Base-by-base conservation (phyloP, 805 yeast genomes). In the Ogataea ramenticola region DNA sequence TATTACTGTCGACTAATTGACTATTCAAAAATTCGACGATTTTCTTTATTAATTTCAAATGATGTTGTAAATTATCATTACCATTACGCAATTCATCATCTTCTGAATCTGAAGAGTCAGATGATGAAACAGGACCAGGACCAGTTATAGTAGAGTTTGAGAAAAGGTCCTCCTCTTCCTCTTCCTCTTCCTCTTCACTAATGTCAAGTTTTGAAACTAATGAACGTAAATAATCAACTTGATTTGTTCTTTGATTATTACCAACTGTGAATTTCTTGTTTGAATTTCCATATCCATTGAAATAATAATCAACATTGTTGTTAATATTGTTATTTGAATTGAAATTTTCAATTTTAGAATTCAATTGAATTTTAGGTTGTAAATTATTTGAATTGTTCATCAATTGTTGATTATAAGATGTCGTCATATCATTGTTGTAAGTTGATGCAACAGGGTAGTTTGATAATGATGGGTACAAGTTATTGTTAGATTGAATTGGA, bases 181-280 rank as follows among this genome's bases (percentile, higher is more conserved):
- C 27, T 6, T 10, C 27, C 6, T 29, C 32, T 10, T 29, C 47
- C 29, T 55, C 57, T 4, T 48, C 51, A 12, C 47, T 49, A n/a
- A 41, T 22, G 17, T 38, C 44, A 10, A 14, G 15, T 14, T 27
- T 15, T 8, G n/a, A 12, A 11, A n/a, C 5, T 9, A 31, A 24
- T 21, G 32, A 16, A 24, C 38, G 20, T 6, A 31, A 26, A 26
- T 24, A 33, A 50, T n/a, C 8, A 21, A n/a, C 17, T 31, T 44
- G 46, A 14, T 58, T 44, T 7, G 63, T 36, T 53, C 58, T 66
- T 46, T 68, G 73, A 37, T 55, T 57, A 34, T 64, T 57, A 29
- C 71, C 64, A 44, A 67, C 53, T 44, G 65, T 61, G 45, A 58
- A 57, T 32, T 65, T 61, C 52, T 62, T 65, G 43, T 51, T 50